Base-by-base conservation (phyloP, 768 basidiomycete species). In the Phanerodontia chrysosporium region DNA sequence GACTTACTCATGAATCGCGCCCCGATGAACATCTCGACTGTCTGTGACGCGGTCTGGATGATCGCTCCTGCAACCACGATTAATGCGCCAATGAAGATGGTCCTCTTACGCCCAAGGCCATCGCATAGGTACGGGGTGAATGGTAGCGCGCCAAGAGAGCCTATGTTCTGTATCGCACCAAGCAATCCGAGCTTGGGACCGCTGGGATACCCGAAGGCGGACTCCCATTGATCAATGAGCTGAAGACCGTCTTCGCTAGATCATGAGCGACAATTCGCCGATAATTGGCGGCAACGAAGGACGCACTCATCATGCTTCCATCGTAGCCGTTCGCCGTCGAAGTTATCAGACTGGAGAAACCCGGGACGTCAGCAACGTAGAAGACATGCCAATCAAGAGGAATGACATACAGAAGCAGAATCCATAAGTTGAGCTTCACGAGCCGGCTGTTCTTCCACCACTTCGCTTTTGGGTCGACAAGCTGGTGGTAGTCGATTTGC, bases 401-500 rank as follows among this genome's bases (percentile, higher is more conserved):
- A 18, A 42, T 8, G 18, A 42, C 39, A 18, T 57, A 86, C 83
- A 88, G 76, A 46, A 90, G 76, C 39, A 84, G 69, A 62, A 89
- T 85, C 89, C 89, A 90, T 22, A 73, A 79, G 66, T 90, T 83
- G 62, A 89, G 82, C 39, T 65, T 56, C 56, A 89, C 83, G 63
- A 88, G 66, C 86, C 88, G 77, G 71, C 71, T 81, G 77, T 90
- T 89, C 73, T 85, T 89, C 72, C 86, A 87, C 88, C 88, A 90
- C 68, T 77, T 87, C 70, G 84, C 77, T 58, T 70, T 81, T 8
- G 85, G 86, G 72, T 90, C 83, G 56, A 88, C 62, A 56, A 88
- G 76, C 63, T 84, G 83, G 8, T 69, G 72, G 63, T 81, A 82
- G 36, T 53, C 52, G 58, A 44, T 70, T 71, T 45, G 69, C 63